Evolutionary conservation across 805 yeast species (phyloP), one percentile per base, ranked within the genome.

Genomic region (Wickerhamiella allomyrinae): DNA sequence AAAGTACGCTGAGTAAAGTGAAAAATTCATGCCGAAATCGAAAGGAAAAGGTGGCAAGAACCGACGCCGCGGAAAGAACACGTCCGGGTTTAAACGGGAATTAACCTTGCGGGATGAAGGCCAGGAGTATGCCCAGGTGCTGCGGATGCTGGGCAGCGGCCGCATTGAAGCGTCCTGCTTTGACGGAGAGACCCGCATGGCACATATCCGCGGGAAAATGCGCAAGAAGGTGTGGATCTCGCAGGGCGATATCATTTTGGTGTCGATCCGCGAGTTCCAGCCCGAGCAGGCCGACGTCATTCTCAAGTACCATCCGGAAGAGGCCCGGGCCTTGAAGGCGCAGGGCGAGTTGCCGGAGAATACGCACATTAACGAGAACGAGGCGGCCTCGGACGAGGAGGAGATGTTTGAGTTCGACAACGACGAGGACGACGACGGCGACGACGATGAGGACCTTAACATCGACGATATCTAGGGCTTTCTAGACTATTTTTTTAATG

Each of bases 161-260:
- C 78, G 98, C 66, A 79, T 91, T 43, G 95, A 87, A 63, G 95
- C 94, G 42, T 64, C 77, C 40, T 91, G 98, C 69, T 91, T 91
- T 59, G 99, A 91, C 60, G 95, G 94, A 51, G 70, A 72, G 54
- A 83, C 77, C 62, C 79, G 99, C 71, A 75, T 86, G 76, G 98
- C 94, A 15, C 98, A 89, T 61, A 91, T 91, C 59, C 84, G 99
- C 74, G 99, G 99, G 57, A 91, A 91, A 63, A 75, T 91, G 68
- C 83, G 99, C 75, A 91, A 91, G 79, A 91, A 89, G 76, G 98
- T 91, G 47, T 91, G 99, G 99, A 87, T 91, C 85, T 83, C 83
- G 38, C 97, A 86, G 65, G 98, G 98, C 69, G 99, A 91, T 62
- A 91, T 91, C 56, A 85, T 91, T 54, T 70, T 91, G 59, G 91